Evolutionary conservation across 148 eudicot species (phyloP), one percentile per base, ranked within the genome.

Genomic region (Cornus kousa): DNA sequence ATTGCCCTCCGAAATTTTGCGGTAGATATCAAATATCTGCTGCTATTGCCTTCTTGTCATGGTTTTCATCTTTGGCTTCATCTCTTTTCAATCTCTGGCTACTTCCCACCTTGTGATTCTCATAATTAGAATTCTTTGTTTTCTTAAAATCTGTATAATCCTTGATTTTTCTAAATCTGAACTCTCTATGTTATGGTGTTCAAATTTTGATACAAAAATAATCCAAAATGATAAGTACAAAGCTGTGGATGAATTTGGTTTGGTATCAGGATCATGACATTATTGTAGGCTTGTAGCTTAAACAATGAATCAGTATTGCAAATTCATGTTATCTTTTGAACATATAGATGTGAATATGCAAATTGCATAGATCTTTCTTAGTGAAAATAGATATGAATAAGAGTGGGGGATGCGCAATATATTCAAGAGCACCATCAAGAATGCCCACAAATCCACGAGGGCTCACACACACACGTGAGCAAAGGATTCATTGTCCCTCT

Each of bases 31-130:
- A 77, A 71, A 73, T 89, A 74, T 86, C 92, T 16, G 83, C 88
- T 24, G 74, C 80, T 5, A 80, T 86, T 81, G 92, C 92, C 20
- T 86, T 86, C 80, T 77, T 84, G 37, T 84, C 89, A 33, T 89
- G 92, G 92, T 81, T 82, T 39, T 73, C 87, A 14, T 86, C 85
- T 4, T 0, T 80, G 74, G 87, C 79, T 50, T 87, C 92, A 5
- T 79, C 84, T 43, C 89, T 89, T 57, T 75, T 76, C 70, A 89
- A 89, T 76, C 82, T 89, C 9, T 89, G 92, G 92, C 50, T 87
- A 46, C 90, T 89, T 77, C 90, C 92, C 39, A 79, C 83, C 17
- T 68, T 87, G 67, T 81, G 77, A 82, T 62, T 57, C 37, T 35
- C 62, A 13, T 5, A 16, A 3, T 57, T 57, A 19, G 62, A 19